Evolutionary conservation across 495 filamentous ascomycete species (phyloP).

Genomic region (Podospora conica): DNA sequence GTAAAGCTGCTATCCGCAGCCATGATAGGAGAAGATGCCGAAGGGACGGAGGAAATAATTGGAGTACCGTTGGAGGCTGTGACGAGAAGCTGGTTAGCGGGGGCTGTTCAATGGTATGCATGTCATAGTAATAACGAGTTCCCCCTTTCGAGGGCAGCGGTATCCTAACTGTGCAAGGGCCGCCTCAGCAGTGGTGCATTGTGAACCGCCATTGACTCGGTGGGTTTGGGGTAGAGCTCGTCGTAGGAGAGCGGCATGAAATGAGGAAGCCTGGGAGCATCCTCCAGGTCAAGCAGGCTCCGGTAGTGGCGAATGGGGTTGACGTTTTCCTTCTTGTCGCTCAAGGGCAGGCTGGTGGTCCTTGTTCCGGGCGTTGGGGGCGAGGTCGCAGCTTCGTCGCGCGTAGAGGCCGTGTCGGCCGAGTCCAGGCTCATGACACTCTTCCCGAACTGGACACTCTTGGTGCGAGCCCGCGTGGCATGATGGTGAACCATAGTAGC

Average conservation of each 20-base stretch:
- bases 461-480: constrained; percentile 36
- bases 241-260: constrained; percentile 42
- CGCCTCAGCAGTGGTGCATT: constrained; percentile 5
- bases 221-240: constrained; percentile 36
- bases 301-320: constrained; percentile 36
- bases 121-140: constrained; percentile 1
- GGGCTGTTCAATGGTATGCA: not conserved
- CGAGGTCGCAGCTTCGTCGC: constrained; percentile 19
- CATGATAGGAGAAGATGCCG: constrained; percentile 28
- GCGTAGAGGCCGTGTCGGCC: constrained; percentile 14
- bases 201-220: constrained; percentile 14
- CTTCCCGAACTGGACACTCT: constrained; percentile 44
- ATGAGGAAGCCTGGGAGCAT: constrained; percentile 39
- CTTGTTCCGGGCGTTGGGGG: constrained; percentile 22
- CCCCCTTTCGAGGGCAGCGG: constrained; percentile 13
- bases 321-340: constrained; percentile 27
- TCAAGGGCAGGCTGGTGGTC: constrained; percentile 31
- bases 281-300: constrained; percentile 46
- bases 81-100: constrained; percentile 24
- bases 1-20: constrained; percentile 41
- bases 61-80: constrained; percentile 47
- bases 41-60: constrained; percentile 21
- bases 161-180: constrained; percentile 31
- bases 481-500: constrained; percentile 36
- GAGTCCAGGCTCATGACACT: constrained; percentile 23